These are phyloP conservation scores for Pisolithus marmoratus DNA, from an alignment of 768 basidiomycete genomes.

Conservation along the genomic window DNA sequence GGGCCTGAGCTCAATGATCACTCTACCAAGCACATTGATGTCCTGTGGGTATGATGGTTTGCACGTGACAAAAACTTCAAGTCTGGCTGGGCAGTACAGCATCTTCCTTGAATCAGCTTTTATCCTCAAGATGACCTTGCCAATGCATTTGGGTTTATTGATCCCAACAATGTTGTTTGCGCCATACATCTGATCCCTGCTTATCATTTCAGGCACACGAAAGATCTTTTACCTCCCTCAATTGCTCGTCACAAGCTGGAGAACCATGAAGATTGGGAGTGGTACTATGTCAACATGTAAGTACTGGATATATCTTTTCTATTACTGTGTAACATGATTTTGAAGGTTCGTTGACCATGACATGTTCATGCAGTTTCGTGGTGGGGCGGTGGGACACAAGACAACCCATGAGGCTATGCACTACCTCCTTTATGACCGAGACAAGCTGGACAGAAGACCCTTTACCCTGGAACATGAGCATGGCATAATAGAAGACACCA, in stretches of 20 bases:
- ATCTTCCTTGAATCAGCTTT: background rate
- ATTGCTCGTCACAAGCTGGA: conserved; percentile 5
- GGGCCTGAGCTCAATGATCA: background rate
- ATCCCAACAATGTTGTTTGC: background rate
- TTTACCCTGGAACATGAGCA: too few relatives aligned
- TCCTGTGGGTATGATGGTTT: background rate
- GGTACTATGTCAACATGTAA: conserved; percentile 19
- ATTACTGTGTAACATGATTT: background rate
- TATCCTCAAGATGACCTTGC: background rate
- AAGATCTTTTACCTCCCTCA: conserved; percentile 15
- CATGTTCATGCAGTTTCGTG: conserved; percentile 30
- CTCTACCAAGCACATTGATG: background rate
- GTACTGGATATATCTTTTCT: conserved; percentile 1
- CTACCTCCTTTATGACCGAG: background rate
- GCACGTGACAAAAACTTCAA: background rate
- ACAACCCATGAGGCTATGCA: background rate
- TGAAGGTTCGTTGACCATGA: too few relatives aligned
- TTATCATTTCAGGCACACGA: background rate
- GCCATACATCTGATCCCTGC: background rate
- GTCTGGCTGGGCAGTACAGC: background rate
- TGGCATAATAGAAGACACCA: too few relatives aligned
- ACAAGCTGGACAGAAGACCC: too few relatives aligned
- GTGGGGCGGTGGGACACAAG: conserved; percentile 27
- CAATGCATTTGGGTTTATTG: background rate
- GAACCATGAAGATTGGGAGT: conserved; percentile 22